Percentiles rank a stretch among this genome's conserved stretches.
Conservation (phyloP, 2,329 filamentous ascomycete genomes). For the Tolypocladium tundrense region DNA sequence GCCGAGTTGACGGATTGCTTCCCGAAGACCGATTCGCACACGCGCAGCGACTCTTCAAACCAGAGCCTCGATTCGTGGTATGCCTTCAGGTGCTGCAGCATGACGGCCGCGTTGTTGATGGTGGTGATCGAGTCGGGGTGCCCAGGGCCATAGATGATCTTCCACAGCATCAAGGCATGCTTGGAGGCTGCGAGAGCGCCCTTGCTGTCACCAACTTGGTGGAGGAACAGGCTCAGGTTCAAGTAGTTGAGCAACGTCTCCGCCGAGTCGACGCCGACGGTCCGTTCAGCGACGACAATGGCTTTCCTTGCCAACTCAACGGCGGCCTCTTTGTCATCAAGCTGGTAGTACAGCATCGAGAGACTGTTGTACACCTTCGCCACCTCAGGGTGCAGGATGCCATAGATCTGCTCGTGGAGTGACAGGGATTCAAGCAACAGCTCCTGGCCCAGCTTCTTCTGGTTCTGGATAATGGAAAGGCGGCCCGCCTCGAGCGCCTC, state of each 20-base stretch:
- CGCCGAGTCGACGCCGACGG: conserved; percentile 82
- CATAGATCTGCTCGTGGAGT: conserved; percentile 96
- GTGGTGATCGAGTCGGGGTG: conserved; percentile 98
- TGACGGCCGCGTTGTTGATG: conserved; percentile 96
- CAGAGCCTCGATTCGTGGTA: conserved; percentile 92
- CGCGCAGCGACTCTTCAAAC: conserved; percentile 86
- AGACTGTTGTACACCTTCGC: conserved; percentile 90
- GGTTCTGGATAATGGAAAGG: conserved; percentile 89
- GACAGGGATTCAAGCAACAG: conserved; percentile 91
- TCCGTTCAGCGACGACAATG: conserved; percentile 90
- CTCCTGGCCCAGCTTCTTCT: conserved; percentile 93
- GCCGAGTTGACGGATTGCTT: conserved; percentile 86
- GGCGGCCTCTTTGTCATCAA: conserved; percentile 95
- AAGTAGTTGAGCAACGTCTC: conserved; percentile 94
- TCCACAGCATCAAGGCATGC: conserved; percentile 92
- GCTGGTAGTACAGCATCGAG: conserved; percentile 91
- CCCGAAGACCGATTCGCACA: conserved; percentile 86
- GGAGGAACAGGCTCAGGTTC: conserved; percentile 88
- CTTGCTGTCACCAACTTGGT: conserved; percentile 83
- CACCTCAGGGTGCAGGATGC: conserved; percentile 92
- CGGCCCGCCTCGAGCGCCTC: conserved; percentile 93
- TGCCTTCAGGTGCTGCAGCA: conserved; percentile 91
- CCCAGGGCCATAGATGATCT: conserved; percentile 85
- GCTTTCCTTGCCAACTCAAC: conserved; percentile 94
- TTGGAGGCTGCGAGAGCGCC: conserved; percentile 80